Evolutionary conservation across 176 grass and related monocot species (phyloP), one percentile per base, ranked within the genome.

Genomic region (Juncus effusus): DNA sequence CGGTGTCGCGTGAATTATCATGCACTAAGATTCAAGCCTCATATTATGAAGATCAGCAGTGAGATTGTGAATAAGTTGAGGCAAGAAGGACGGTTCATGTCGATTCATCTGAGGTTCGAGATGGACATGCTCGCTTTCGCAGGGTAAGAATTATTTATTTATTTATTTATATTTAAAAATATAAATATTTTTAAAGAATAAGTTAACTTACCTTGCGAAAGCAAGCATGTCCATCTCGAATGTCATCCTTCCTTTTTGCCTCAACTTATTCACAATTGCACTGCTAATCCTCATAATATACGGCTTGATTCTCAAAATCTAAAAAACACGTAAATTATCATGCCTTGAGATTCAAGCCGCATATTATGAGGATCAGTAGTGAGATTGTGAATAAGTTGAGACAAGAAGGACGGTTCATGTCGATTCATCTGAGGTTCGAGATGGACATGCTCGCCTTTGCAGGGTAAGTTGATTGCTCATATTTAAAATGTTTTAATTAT

Each of bases 171-270:
- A 37, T 44, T 56, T 64, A 51, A 40, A 40, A 40, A 80, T 60
- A 3, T 78, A 59, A 28, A 28, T 28, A 28, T 28, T 28, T 28
- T 28, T 28, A 28, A 28, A 28, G 19, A 28, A 28, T 28, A 28
- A 28, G 19, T 28, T 28, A 28, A 41, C 61, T 28, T 91, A 99
- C 94, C 89, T 88, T 54, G 88, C 88, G 90, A 93, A 99, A 65
- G 94, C 83, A 80, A 99, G 88, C 94, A 99, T 99, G 81, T 99
- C 94, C 85, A 99, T 84, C 83, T 99, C 94, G 60, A 99, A 99
- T 0, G 88, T 77, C 82, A 99, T 93, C 79, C 93, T 85, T 16
- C 89, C 94, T 80, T 90, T 60, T 13, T 77, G 62, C 19, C 94
- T 86, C 54, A 99, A 88, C 65, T 81, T 99, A 77, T 83, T 86